Evolutionary conservation across 2,329 filamentous ascomycete genomes (phyloP).

Genomic region (Fusarium decemcellulare): DNA sequence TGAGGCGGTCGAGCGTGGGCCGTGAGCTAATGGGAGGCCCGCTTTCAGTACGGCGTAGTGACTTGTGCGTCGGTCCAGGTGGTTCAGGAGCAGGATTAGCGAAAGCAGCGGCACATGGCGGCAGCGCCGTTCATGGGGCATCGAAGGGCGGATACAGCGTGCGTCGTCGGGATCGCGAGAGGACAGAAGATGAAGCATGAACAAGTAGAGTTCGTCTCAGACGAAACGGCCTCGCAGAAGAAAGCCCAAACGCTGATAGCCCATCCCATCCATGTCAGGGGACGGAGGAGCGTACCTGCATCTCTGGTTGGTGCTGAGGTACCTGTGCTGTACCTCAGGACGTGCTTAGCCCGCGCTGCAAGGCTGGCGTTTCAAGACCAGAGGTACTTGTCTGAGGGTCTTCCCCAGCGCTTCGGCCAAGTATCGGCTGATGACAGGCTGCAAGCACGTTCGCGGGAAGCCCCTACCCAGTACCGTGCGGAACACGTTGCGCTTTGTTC

Average conservation of each 20-base stretch:
- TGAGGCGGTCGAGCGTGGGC: constrained; percentile 25
- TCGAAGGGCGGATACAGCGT: constrained; percentile 5
- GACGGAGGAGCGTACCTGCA: constrained; percentile 45
- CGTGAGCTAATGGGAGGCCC: constrained; percentile 39
- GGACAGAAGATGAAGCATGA: constrained; percentile 21
- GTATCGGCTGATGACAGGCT: constrained; percentile 11
- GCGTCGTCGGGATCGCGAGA: constrained; percentile 4
- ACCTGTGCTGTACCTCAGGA: constrained; percentile 26
- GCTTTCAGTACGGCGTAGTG: constrained; percentile 35
- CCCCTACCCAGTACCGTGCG: constrained; percentile 16
- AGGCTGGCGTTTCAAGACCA: constrained; percentile 8
- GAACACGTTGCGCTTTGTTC: neutral
- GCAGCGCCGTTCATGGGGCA: constrained; percentile 9
- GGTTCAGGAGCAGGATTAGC: constrained; percentile 1
- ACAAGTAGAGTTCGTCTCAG: constrained; percentile 31
- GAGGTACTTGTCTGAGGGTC: constrained; percentile 8
- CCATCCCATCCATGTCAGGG: constrained; percentile 47
- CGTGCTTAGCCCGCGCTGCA: constrained; percentile 3
- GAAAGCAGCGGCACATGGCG: constrained; percentile 17
- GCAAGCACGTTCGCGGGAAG: constrained; percentile 12
- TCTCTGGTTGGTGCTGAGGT: constrained; percentile 45
- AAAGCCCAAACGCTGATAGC: constrained; percentile 19
- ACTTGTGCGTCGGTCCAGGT: constrained; percentile 13
- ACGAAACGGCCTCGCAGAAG: constrained; percentile 13
- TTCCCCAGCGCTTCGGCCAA: constrained; percentile 23